These are phyloP conservation scores for Fusarium oligoseptatum DNA, from an alignment of 2,329 filamentous ascomycete genomes.

Conservation along the genomic window DNA sequence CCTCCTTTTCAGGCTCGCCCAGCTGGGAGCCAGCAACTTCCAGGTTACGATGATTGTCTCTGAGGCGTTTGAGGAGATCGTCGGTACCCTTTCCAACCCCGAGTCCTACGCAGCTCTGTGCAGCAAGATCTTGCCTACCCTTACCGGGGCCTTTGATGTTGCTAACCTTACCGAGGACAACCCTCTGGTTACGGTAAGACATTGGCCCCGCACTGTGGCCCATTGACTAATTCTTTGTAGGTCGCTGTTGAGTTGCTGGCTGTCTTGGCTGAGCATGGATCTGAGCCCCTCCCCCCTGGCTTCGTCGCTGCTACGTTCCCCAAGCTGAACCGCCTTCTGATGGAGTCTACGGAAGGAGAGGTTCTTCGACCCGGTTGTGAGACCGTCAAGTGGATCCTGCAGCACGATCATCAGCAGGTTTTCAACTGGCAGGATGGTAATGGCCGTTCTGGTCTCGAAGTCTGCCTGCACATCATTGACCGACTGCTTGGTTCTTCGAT, in stretches of 20 bases:
- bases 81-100: slow-evolving; percentile 74
- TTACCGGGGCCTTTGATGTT: slow-evolving; percentile 91
- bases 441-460: slow-evolving; percentile 86
- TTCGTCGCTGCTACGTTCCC: slow-evolving; percentile 90
- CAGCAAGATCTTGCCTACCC: slow-evolving; percentile 85
- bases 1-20: slow-evolving; percentile 88
- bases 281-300: slow-evolving; percentile 85
- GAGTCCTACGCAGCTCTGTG: slow-evolving; percentile 84
- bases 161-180: slow-evolving; percentile 88
- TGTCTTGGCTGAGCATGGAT: slow-evolving; percentile 84
- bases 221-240: slow-evolving; percentile 50
- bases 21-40: slow-evolving; percentile 89
- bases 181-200: slow-evolving; percentile 79
- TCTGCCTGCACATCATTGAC: slow-evolving; percentile 92
- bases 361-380: slow-evolving; percentile 88
- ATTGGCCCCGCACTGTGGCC: no score
- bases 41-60: slow-evolving; percentile 89
- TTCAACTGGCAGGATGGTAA: slow-evolving; percentile 86
- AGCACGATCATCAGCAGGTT: slow-evolving; percentile 90
- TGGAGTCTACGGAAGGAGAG: slow-evolving; percentile 88
- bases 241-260: slow-evolving; percentile 88
- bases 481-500: slow-evolving; percentile 85
- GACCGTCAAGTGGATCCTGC: slow-evolving; percentile 88
- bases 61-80: slow-evolving; percentile 92
- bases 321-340: slow-evolving; percentile 85